Evolutionary conservation across 1,139 yeast genomes (phyloP), one percentile per base, ranked within the genome.

Genomic region (Protomyces inouyei): DNA sequence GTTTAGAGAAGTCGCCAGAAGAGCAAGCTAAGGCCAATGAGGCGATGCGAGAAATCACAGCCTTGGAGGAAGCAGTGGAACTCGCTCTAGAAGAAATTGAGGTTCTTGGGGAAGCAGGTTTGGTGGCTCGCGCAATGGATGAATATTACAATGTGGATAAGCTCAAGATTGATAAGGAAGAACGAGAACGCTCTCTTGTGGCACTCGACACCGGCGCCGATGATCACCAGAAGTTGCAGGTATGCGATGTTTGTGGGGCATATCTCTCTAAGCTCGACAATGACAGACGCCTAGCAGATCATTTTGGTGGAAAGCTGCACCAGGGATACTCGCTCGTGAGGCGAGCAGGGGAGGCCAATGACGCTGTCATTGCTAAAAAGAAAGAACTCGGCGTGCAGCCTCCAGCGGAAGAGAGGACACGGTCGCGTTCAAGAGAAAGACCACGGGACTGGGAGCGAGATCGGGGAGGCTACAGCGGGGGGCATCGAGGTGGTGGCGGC

Each of bases 241-340:
- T 90, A 0, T 93, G 98, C 76, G 88, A 85, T 69, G 85, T 85
- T 1, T 93, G 98, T 76, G 97, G 97, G 0, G 97, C 97, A 0
- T 90, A 87, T 73, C 78, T 93, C 64, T 88, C 96, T 3, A 79
- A 95, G 67, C 78, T 91, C 65, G 98, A 93, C 74, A 89, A 88
- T 68, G 98, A 92, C 74, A 79, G 93, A 72, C 80, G 98, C 69
- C 78, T 93, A 70, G 96, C 95, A 0, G 97, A 90, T 72, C 98
- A 93, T 75, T 91, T 90, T 73, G 77, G 86, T 45, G 98, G 98
- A 3, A 91, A 70, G 60, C 60, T 69, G 48, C 67, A 65, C 43
- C 65, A 56, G 51, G 67, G 67, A 9, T 65, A 65, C 59, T 65
- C 55, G 21, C 35, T 52, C 18, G 56, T 65, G 45, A 43, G 67